Evolutionary conservation across 352 stramenopile genomes (phyloP).

Genomic region (Elongisporangium undulatum): DNA sequence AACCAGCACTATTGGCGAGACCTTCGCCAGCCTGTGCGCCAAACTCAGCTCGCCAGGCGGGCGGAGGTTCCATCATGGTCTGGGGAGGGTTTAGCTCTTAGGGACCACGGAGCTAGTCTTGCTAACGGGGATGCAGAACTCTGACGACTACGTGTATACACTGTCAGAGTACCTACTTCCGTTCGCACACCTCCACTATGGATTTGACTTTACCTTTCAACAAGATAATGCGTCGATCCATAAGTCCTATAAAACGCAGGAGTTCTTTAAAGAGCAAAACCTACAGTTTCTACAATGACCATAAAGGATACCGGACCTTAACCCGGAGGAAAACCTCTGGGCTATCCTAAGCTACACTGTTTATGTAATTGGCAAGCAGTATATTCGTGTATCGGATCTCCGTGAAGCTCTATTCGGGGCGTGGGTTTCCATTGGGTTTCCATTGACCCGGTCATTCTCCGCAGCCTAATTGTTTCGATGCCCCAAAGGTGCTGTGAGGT

Average conservation of each 20-base stretch:
- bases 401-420: slow-evolving; percentile 2
- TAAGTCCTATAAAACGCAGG: background rate
- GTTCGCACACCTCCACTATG: slow-evolving; percentile 8
- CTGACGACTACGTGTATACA: background rate
- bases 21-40: background rate
- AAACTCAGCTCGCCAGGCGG: slow-evolving; percentile 9
- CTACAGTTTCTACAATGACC: slow-evolving; percentile 1
- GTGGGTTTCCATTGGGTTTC: background rate
- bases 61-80: slow-evolving; percentile 19
- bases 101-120: background rate
- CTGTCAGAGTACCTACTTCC: slow-evolving; percentile 8
- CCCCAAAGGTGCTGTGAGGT: slow-evolving; percentile 4
- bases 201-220: slow-evolving; percentile 8
- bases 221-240: slow-evolving; percentile 9
- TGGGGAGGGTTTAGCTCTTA: slow-evolving; percentile 13
- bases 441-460: background rate
- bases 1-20: slow-evolving; percentile 27
- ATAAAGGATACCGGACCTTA: background rate
- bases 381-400: background rate
- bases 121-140: background rate
- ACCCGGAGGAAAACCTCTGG: slow-evolving; percentile 8
- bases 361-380: background rate
- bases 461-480: slow-evolving; percentile 4
- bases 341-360: background rate
- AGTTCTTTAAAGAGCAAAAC: slow-evolving; percentile 5